Conservation (phyloP, 1,139 yeast genomes). For the Suhomyces terraborum region DNA sequence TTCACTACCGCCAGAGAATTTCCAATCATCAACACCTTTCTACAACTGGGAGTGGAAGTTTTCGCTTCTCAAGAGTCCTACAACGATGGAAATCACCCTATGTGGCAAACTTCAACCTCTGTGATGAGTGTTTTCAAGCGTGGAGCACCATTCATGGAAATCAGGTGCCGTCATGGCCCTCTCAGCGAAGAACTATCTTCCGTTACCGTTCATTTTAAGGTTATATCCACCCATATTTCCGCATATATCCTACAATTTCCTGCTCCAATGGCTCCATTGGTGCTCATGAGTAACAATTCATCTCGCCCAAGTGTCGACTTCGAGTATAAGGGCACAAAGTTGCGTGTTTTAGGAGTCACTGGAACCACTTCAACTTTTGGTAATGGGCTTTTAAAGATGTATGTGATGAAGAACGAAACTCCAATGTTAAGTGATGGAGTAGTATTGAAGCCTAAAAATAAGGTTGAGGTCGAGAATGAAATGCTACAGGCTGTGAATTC, state of each 20-base stretch:
- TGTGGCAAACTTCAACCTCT: conserved; percentile 29
- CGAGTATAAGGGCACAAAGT: conserved; percentile 29
- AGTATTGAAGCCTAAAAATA: conserved; percentile 9
- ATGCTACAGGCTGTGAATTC: conserved; percentile 15
- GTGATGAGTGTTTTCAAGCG: conserved; percentile 35
- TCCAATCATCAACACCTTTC: conserved; percentile 7
- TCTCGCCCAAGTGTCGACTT: conserved; percentile 40
- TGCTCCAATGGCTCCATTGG: conserved; percentile 20
- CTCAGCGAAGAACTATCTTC: conserved; percentile 13
- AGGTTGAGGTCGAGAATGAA: conserved; percentile 10
- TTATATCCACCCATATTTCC: conserved; percentile 36
- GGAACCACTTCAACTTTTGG: conserved; percentile 46
- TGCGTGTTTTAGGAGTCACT: conserved; percentile 38
- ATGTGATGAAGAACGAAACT: conserved; percentile 26
- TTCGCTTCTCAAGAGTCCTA: conserved; percentile 25
- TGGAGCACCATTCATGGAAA: conserved; percentile 37
- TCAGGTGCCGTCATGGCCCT: conserved; percentile 21
- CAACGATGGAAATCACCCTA: conserved; percentile 11
- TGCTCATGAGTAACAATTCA: conserved; percentile 35
- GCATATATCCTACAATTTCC: conserved; percentile 36
- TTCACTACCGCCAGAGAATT: conserved; percentile 24
- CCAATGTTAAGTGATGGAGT: conserved; percentile 30
- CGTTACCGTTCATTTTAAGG: conserved; percentile 33
- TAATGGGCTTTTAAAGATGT: conserved; percentile 33
- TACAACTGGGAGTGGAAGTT: conserved; percentile 33